These are phyloP conservation scores for Aspergillus pseudoviridinutans DNA, from an alignment of 2,329 filamentous ascomycete genomes.

Conservation along the genomic window DNA sequence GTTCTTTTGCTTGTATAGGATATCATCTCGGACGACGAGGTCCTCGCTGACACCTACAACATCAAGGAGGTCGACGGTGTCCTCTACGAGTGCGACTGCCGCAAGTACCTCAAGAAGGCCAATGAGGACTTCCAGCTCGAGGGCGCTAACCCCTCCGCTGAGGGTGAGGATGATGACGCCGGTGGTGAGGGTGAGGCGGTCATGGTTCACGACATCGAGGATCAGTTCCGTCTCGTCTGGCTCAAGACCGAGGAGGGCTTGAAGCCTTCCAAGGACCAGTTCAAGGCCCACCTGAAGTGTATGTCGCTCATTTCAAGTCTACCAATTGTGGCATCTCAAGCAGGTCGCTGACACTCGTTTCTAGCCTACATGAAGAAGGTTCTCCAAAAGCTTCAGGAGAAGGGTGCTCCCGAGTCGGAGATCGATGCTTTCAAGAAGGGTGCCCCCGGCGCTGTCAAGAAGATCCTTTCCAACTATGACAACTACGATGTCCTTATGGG, in stretches of 20 bases:
- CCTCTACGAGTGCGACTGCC: constrained; percentile 87
- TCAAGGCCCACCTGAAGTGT: constrained; percentile 83
- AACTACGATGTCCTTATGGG: constrained; percentile 94
- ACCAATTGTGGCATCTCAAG: constrained; percentile 2
- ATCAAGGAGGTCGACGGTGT: constrained; percentile 74
- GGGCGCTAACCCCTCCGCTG: constrained; percentile 95
- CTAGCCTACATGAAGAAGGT: constrained; percentile 88
- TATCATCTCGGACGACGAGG: constrained; percentile 83
- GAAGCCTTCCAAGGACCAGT: constrained; percentile 72
- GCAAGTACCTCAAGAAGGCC: constrained; percentile 76
- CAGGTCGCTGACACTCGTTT: constrained; percentile 1
- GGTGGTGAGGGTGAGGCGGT: constrained; percentile 61
- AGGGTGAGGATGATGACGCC: constrained; percentile 69
- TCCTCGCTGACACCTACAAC: constrained; percentile 92
- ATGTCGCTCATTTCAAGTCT: constrained; percentile 25
- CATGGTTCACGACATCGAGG: constrained; percentile 86
- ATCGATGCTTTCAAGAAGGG: constrained; percentile 77
- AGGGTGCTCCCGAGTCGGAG: constrained; percentile 58
- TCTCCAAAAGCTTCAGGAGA: constrained; percentile 65
- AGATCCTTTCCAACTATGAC: constrained; percentile 85
- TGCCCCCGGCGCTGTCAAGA: constrained; percentile 72
- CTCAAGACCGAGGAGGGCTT: constrained; percentile 41
- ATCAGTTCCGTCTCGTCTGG: constrained; percentile 83
- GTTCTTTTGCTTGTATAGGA: constrained; percentile 57
- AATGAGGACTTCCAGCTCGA: constrained; percentile 58